Evolutionary conservation across 768 basidiomycete species (phyloP), one percentile per base, ranked within the genome.

Genomic region (Mycena rosella): DNA sequence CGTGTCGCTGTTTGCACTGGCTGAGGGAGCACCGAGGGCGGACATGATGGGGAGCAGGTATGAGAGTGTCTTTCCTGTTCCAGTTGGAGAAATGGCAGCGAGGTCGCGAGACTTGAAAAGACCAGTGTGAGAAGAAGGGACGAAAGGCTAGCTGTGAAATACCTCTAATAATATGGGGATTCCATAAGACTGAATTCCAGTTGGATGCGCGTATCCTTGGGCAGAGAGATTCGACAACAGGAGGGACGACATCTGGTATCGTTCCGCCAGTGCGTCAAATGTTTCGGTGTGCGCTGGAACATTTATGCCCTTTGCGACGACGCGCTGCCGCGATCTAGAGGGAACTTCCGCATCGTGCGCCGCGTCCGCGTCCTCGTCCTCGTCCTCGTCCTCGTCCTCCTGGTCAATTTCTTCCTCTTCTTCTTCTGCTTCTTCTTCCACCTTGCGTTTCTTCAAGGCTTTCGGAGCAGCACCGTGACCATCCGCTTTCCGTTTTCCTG

Each of bases 81-180:
- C 98, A 7, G 98, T 99, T 0, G 98, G 98, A 0, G 98, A 98
- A 22, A 99, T 93, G 30, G 96, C 97, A 59, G 94, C 91, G 26
- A 98, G 84, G 78, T 99, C 97, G 63, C 94, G 89, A 67, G 83
- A 84, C 94, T 94, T 65, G 26, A n/a, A 24, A 5, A 5, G 17
- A 40, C 38, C 56, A 51, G 15, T 56, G 60, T 53, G 65, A 73
- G 11, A 69, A 30, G 34, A 47, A 47, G 55, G 68, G 30, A 47
- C 34, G 34, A 11, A 38, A 20, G 18, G 38, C 9, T 8, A 2
- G 17, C 44, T 48, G 51, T 18, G 40, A 40, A 73, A 87, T 67
- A 92, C 94, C 82, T 95, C 88, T 40, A 96, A 78, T 58, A 96
- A 78, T 70, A 95, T 92, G 0, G 95, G 94, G 55, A 93, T 87